These are phyloP conservation scores for Gyromitra esculenta DNA, from an alignment of 2,329 filamentous ascomycete genomes.

Conservation along the genomic window DNA sequence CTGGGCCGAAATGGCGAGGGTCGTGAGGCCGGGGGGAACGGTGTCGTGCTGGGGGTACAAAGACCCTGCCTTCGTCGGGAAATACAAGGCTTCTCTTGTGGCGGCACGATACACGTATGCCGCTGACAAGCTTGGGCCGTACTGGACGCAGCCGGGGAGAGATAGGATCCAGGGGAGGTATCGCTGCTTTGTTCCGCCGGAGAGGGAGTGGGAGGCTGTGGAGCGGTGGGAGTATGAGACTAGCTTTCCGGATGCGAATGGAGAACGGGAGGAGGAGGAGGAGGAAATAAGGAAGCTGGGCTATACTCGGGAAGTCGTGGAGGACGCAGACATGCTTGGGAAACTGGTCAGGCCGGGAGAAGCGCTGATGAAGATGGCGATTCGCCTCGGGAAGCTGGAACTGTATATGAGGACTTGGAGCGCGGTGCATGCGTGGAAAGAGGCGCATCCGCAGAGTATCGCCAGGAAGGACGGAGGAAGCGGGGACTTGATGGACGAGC, in stretches of 20 bases:
- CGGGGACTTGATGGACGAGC: conserved; percentile 71
- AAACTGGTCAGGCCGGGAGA: conserved; percentile 59
- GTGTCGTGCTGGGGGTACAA: conserved; percentile 75
- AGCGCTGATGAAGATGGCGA: conserved; percentile 65
- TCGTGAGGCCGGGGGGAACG: conserved; percentile 67
- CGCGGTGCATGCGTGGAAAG: conserved; percentile 68
- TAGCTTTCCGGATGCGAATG: conserved; percentile 58
- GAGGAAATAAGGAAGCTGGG: conserved; percentile 58
- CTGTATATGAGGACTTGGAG: conserved; percentile 72
- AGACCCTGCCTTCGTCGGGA: conserved; percentile 69
- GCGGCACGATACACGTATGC: conserved; percentile 69
- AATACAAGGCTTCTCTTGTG: conserved; percentile 66
- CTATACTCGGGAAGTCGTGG: conserved; percentile 36
- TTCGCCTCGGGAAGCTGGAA: conserved; percentile 69
- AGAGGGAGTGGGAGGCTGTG: conserved; percentile 67
- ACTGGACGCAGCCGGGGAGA: conserved; percentile 72
- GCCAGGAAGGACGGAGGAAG: conserved; percentile 66
- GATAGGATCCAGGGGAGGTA: conserved; percentile 67
- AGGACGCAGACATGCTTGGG: conserved; percentile 25
- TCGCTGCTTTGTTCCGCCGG: conserved; percentile 66
- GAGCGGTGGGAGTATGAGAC: conserved; percentile 69
- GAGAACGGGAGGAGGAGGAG: conserved; percentile 43
- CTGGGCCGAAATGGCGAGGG: conserved; percentile 68
- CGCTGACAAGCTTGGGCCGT: conserved; percentile 66
- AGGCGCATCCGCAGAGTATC: conserved; percentile 66